A percentile compares a stretch with the other conserved stretches of the same genome.
Evolutionary conservation across 805 yeast genomes (phyloP).

Genomic region (Candida tibetensis): DNA sequence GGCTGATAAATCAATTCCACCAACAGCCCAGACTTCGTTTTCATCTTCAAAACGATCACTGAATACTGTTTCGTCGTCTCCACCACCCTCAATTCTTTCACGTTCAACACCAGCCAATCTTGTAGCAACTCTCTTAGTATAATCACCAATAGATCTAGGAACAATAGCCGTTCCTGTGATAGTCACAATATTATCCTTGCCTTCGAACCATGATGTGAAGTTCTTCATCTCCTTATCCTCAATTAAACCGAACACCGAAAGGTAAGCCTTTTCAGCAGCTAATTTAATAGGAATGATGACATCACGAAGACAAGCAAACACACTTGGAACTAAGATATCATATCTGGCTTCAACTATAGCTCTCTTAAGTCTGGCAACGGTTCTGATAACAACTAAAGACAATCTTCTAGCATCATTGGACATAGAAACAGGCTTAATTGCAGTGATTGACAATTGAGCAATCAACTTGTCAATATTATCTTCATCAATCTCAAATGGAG

Average conservation of each 20-base stretch:
- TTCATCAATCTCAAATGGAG: conserved; percentile 40
- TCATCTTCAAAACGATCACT: conserved; percentile 87
- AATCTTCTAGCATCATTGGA: conserved; percentile 79
- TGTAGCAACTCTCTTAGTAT: conserved; percentile 83
- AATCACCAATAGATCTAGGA: conserved; percentile 79
- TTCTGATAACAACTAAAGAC: conserved; percentile 70
- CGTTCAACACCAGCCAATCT: conserved; percentile 84
- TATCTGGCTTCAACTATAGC: conserved; percentile 48
- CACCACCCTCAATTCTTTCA: conserved; percentile 86
- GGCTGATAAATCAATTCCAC: conserved; percentile 52
- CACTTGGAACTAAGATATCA: conserved; percentile 62
- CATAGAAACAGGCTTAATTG: conserved; percentile 53
- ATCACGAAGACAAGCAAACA: conserved; percentile 82
- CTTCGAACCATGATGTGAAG: conserved; percentile 65
- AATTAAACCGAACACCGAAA: conserved; percentile 68
- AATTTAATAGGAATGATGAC: conserved; percentile 86
- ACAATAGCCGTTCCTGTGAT: conserved; percentile 49
- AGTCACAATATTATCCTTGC: conserved; percentile 37
- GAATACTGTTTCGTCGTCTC: conserved; percentile 80
- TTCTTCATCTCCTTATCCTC: conserved; percentile 54
- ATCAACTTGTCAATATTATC: conserved; percentile 44
- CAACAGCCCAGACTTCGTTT: conserved; percentile 83
- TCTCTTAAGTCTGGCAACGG: conserved; percentile 63
- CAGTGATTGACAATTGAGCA: conserved; percentile 47
- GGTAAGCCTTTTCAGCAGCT: conserved; percentile 89